These are phyloP conservation scores for Ogataea pilisensis DNA, from an alignment of 805 yeast genomes.

Conservation along the genomic window DNA sequence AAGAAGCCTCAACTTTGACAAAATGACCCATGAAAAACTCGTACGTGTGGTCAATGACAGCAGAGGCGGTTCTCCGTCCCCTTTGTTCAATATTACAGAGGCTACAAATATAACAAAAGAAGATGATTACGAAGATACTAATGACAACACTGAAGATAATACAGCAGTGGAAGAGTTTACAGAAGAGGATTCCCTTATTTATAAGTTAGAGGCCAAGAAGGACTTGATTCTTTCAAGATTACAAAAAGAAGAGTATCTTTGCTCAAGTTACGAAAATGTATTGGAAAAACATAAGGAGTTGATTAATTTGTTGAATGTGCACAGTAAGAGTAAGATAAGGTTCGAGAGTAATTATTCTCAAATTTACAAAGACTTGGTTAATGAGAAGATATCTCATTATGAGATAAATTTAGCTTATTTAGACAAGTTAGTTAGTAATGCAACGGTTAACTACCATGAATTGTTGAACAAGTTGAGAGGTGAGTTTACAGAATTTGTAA, in stretches of 20 bases:
- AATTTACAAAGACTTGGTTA: constrained; percentile 12
- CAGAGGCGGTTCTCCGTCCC: neutral
- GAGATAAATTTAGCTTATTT: constrained; percentile 11
- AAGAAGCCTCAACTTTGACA: constrained; percentile 9
- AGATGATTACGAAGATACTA: too few species aligned
- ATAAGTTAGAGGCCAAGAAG: constrained; percentile 23
- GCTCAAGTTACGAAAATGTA: constrained; percentile 23
- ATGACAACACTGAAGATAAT: constrained; percentile 1
- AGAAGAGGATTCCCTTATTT: constrained; percentile 14
- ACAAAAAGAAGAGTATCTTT: constrained; percentile 32
- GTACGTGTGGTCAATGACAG: neutral
- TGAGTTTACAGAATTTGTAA: constrained; percentile 5
- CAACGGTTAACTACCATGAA: constrained; percentile 8
- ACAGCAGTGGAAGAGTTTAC: constrained; percentile 7
- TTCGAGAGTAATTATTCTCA: constrained; percentile 18
- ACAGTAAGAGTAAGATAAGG: constrained; percentile 12
- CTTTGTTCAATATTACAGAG: neutral
- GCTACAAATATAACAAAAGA: too few species aligned
- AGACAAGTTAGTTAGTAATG: constrained; percentile 4
- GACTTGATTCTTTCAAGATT: constrained; percentile 25
- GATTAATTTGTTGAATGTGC: constrained; percentile 17
- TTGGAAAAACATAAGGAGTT: constrained; percentile 28
- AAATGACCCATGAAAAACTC: neutral
- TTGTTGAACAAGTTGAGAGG: constrained; percentile 7
- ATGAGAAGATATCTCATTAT: constrained; percentile 12